Base-by-base conservation (phyloP, 139 green algal genomes). In the Chara braunii region DNA sequence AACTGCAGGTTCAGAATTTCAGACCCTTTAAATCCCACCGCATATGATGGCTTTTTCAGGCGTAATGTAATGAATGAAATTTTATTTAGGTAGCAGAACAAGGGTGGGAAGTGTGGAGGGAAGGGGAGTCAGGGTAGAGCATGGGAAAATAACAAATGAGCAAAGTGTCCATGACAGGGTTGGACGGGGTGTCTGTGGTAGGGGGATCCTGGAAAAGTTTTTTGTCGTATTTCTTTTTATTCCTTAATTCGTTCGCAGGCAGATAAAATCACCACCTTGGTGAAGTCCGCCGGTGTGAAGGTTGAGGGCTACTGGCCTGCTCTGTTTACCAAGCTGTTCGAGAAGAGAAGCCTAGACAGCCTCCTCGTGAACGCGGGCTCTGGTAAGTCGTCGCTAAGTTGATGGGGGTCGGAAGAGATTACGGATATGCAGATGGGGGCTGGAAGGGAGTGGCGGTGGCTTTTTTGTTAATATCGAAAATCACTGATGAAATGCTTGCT, bases 291-390 rank as follows among this genome's bases (percentile, higher is more conserved):
- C 12, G 84, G 83, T 55, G 68, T 97, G 42, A 87, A 74, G 14
- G 84, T 97, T 3, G 92, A 97, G 86, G 81, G 88, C 36, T 99
- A 95, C 89, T 97, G 90, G 90, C 87, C 92, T 50, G 55, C 51
- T 48, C 85, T 99, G 68, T 99, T 96, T 71, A 89, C 89, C 77
- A 97, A 94, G 87, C 80, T 97, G 37, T 89, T 95, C 40, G 81
- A 86, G 72, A 95, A 89, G 77, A 95, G 90, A 81, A 81, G 43
- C 73, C 51, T 99, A 30, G 90, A 86, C 5, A 90, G 97, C 78
- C 80, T 99, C 60, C 95, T 99, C 83, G 82, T 80, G 72, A 97
- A 96, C 85, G 86, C 97, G 28, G 93, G 93, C 64, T 83, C 89
- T 50, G 89, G 89, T 81, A 69, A 36, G 54, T 45, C 4, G 14